phyloP scores from a whole-genome alignment of 2,329 filamentous ascomycete genomes.

The Nemania sp. region DNA sequence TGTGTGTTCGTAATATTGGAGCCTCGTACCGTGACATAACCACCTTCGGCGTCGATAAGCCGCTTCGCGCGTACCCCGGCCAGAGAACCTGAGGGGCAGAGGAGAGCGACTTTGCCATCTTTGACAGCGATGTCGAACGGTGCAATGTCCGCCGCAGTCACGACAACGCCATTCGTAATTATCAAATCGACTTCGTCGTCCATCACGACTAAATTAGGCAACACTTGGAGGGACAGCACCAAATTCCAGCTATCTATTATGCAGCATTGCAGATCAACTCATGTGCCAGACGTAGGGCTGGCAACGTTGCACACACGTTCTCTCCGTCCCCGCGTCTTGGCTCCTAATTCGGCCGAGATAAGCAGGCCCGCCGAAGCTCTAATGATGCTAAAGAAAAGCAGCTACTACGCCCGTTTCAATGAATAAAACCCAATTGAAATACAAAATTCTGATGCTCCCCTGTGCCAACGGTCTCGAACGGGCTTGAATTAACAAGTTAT shows the following conservation, averaged over 20 bases:
- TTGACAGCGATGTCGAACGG: slow-evolving; percentile 48
- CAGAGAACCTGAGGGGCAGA: slow-evolving; percentile 45
- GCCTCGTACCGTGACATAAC: slow-evolving; percentile 44
- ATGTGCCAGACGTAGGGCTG: background rate
- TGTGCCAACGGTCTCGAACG: too few relatives aligned
- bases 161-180: slow-evolving; percentile 48
- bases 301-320: background rate
- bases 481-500: background rate
- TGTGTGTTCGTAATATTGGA: background rate
- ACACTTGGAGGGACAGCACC: too few relatives aligned
- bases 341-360: slow-evolving; percentile 8
- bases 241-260: too few relatives aligned
- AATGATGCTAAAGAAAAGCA: too few relatives aligned
- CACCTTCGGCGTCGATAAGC: slow-evolving; percentile 48
- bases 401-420: too few relatives aligned
- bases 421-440: too few relatives aligned
- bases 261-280: background rate
- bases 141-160: slow-evolving; percentile 47
- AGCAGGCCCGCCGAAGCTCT: background rate
- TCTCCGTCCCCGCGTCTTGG: slow-evolving; percentile 1
- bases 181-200: slow-evolving; percentile 44
- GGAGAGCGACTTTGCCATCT: slow-evolving; percentile 46
- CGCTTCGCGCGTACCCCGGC: slow-evolving; percentile 33
- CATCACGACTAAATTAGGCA: slow-evolving; percentile 23
- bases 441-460: too few relatives aligned